Percentiles rank a stretch among this genome's conserved stretches.
These are phyloP conservation scores for Didymella glomerata DNA, from an alignment of 2,329 filamentous ascomycete genomes.

Conservation along the genomic window DNA sequence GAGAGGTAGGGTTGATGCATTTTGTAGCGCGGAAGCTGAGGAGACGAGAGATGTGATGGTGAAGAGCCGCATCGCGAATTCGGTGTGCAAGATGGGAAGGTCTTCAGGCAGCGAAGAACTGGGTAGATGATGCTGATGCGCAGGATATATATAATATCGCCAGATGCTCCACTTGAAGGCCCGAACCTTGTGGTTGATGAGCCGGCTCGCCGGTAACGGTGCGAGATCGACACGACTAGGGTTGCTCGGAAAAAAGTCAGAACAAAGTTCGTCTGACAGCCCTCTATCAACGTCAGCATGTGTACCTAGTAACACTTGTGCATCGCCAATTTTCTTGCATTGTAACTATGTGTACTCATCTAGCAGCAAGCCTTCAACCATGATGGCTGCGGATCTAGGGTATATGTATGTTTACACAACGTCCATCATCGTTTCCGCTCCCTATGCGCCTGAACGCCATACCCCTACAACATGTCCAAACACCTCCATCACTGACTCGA, in stretches of 20 bases:
- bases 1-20: slow-evolving; percentile 4
- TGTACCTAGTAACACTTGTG: background rate
- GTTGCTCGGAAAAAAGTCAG: background rate
- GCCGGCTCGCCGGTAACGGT: background rate
- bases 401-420: slow-evolving; percentile 9
- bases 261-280: background rate
- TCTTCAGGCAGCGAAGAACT: background rate
- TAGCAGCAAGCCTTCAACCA: slow-evolving; percentile 1
- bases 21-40: background rate
- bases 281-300: background rate
- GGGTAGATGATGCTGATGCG: background rate
- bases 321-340: background rate
- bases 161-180: background rate
- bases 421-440: background rate
- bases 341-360: slow-evolving; percentile 1
- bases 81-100: background rate
- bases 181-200: background rate
- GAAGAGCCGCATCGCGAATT: slow-evolving; percentile 6
- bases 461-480: background rate
- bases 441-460: slow-evolving; percentile 1
- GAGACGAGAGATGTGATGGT: background rate
- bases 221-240: slow-evolving; percentile 1
- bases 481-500: too few relatives aligned
- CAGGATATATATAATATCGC: background rate
- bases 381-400: slow-evolving; percentile 14